These are phyloP conservation scores for Lentinus brumalis DNA, from an alignment of 768 basidiomycete genomes.

Conservation along the genomic window DNA sequence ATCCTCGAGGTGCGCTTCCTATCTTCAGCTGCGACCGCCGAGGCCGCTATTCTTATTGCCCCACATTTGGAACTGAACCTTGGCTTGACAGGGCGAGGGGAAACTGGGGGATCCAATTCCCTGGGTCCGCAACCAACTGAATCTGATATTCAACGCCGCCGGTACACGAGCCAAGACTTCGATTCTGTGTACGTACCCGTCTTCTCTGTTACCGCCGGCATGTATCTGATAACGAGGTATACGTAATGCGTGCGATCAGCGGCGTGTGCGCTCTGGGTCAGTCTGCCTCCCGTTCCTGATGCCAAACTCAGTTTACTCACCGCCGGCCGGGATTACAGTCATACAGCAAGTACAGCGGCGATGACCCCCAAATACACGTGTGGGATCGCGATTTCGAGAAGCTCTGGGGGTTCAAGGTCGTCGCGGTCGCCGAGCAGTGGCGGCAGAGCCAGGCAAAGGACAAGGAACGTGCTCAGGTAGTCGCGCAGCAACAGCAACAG, in stretches of 20 bases:
- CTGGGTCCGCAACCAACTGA: slow-evolving; percentile 43
- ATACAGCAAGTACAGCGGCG: slow-evolving; percentile 64
- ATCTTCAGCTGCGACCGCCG: background rate
- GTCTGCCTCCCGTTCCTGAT: slow-evolving; percentile 25
- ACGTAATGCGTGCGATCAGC: slow-evolving; percentile 56
- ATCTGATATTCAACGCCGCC: slow-evolving; percentile 41
- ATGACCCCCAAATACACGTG: slow-evolving; percentile 53
- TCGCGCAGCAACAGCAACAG: slow-evolving; percentile 2
- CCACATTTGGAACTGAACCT: background rate
- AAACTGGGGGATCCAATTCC: slow-evolving; percentile 25
- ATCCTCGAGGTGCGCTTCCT: slow-evolving; percentile 56
- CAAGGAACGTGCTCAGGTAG: slow-evolving; percentile 13
- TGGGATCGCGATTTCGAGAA: slow-evolving; percentile 70
- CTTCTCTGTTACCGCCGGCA: slow-evolving; percentile 27
- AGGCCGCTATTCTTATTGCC: background rate
- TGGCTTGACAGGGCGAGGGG: slow-evolving; percentile 21
- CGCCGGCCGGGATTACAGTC: slow-evolving; percentile 42
- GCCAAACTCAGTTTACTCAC: background rate
- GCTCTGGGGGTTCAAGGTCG: slow-evolving; percentile 55
- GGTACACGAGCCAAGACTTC: slow-evolving; percentile 45
- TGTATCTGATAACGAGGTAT: slow-evolving; percentile 41
- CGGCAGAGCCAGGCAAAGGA: slow-evolving; percentile 27
- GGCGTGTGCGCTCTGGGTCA: slow-evolving; percentile 63
- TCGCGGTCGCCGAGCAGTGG: slow-evolving; percentile 33
- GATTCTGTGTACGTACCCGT: slow-evolving; percentile 43